Conservation (phyloP, 768 basidiomycete species). For the Tylopilus vinaceipallidus region DNA sequence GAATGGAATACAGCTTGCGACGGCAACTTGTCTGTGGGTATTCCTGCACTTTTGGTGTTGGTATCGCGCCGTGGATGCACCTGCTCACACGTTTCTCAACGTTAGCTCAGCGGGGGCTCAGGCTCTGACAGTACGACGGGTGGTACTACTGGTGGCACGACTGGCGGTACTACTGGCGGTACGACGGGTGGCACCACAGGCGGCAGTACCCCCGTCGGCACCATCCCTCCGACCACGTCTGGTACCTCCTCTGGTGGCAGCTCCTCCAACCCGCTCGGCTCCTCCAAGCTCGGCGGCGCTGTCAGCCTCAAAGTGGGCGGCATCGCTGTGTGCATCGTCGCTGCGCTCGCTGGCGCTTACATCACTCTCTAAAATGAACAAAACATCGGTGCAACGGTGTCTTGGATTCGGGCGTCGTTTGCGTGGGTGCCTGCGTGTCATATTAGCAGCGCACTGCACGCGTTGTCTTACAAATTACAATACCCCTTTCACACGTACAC, state of each 20-base stretch:
- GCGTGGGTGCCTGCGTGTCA: too few relatives aligned
- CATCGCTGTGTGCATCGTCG: conserved; percentile 5
- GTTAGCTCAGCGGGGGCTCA: conserved; percentile 11
- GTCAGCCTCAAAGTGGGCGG: too few relatives aligned
- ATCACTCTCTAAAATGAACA: conserved; percentile 9
- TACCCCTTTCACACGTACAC: too few relatives aligned
- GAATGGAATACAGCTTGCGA: conserved; percentile 19
- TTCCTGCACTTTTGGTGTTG: too few relatives aligned
- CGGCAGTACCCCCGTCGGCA: too few relatives aligned
- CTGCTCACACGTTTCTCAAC: neutral
- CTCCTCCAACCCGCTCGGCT: neutral
- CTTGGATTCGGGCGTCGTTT: too few relatives aligned
- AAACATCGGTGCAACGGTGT: neutral
- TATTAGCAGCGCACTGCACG: too few relatives aligned
- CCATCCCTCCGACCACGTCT: too few relatives aligned
- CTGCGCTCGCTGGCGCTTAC: conserved; percentile 11
- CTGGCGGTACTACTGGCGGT: too few relatives aligned
- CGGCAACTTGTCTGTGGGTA: conserved; percentile 20
- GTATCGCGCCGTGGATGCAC: neutral
- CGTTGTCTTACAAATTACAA: too few relatives aligned
- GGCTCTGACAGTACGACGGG: neutral
- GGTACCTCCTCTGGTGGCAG: neutral
- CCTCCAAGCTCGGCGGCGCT: neutral
- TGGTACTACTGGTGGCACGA: too few relatives aligned
- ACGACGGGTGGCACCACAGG: too few relatives aligned